phyloP scores from a whole-genome alignment of 306 rosid species.

The Pyrus betulifolia region DNA sequence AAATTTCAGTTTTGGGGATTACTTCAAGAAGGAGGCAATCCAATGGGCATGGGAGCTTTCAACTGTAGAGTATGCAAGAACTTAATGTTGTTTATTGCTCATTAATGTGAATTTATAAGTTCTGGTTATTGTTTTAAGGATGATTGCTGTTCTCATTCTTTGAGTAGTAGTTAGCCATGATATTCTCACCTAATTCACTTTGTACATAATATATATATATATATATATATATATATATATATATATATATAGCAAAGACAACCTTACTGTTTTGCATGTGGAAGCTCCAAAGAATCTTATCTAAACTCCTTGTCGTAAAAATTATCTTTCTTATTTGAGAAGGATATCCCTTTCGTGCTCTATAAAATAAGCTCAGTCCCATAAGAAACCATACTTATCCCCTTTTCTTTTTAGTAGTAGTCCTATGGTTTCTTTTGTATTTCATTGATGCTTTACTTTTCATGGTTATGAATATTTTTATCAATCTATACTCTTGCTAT shows the following conservation, averaged over 20 bases:
- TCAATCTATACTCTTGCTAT: neutral
- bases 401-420: neutral
- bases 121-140: neutral
- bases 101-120: neutral
- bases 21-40: slow-evolving; percentile 91
- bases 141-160: neutral
- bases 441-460: neutral
- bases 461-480: neutral
- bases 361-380: neutral
- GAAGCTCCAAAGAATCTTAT: neutral
- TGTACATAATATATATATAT: neutral
- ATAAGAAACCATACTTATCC: neutral
- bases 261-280: neutral
- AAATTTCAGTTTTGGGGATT: slow-evolving; percentile 94
- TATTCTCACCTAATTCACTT: neutral
- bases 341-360: neutral
- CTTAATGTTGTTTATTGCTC: neutral
- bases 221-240: no score
- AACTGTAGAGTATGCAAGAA: slow-evolving; percentile 57
- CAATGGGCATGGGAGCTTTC: slow-evolving; percentile 95
- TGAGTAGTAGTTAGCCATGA: neutral
- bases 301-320: neutral
- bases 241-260: neutral
- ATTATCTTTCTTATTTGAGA: neutral
- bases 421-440: neutral